These are phyloP conservation scores for Alternaria sp. DNA, from an alignment of 2,329 filamentous ascomycete genomes.

Conservation along the genomic window DNA sequence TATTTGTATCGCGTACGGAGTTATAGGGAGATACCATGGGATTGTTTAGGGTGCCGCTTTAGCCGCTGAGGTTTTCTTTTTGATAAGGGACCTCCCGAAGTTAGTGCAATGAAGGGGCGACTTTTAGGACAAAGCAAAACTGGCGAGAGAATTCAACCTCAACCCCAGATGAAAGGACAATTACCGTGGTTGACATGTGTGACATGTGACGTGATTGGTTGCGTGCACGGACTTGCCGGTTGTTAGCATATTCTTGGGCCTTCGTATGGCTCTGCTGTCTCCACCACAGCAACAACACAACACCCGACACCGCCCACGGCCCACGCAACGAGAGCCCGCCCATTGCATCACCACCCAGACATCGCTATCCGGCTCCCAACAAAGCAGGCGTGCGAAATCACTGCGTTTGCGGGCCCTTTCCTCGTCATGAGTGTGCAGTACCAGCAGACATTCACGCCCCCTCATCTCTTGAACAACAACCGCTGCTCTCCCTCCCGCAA, in stretches of 20 bases:
- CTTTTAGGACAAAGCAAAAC: not conserved
- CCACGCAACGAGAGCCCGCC: conserved; percentile 4
- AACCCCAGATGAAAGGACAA: not conserved
- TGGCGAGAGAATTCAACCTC: not conserved
- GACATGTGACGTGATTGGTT: conserved; percentile 16
- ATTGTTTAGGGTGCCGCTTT: not conserved
- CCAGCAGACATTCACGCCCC: conserved; percentile 62
- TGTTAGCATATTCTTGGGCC: conserved; percentile 14
- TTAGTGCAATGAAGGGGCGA: not conserved
- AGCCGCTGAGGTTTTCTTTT: not conserved
- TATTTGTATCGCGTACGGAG: not conserved
- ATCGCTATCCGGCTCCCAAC: conserved; percentile 6
- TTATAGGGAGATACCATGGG: conserved; percentile 5
- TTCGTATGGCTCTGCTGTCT: conserved; percentile 25
- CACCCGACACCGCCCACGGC: conserved; percentile 14
- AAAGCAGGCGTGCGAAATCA: conserved; percentile 18
- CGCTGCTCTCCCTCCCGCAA: conserved; percentile 66
- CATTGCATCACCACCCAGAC: not conserved
- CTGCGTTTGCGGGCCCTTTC: conserved; percentile 28
- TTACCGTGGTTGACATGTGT: not conserved
- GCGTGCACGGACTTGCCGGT: not conserved
- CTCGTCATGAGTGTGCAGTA: conserved; percentile 66
- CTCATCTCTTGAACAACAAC: conserved; percentile 63
- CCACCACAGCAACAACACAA: conserved; percentile 27
- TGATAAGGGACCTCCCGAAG: not conserved